Evolutionary conservation across 177 flowering plant genomes (phyloP), one percentile per base, ranked within the genome.

Genomic region (Vitis hybrid): DNA sequence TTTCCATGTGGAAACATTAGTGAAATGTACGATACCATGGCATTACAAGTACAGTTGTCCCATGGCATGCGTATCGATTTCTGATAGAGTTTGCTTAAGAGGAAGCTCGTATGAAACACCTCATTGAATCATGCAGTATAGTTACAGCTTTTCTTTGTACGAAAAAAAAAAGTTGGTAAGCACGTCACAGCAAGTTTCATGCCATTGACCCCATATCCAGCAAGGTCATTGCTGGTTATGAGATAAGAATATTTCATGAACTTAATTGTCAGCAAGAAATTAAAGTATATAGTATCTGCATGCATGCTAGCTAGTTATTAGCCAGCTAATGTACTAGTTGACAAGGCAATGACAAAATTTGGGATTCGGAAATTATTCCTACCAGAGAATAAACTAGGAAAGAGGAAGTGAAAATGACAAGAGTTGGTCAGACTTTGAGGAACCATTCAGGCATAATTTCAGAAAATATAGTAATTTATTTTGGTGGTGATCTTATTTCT

Each of bases 181-280:
- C 45, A 40, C 45, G 45, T 40, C 8, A 40, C 8, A 40, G 45
- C 45, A 40, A 40, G 32, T 50, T 52, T 17, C 15, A 14, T 50
- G 13, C 15, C 49, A 56, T 64, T 71, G 74, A 56, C 67, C 23
- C 48, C 12, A 26, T 57, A 65, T 56, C 71, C 71, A 73, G 68
- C 67, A 26, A 49, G 64, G 67, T 26, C 58, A 66, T 60, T 60
- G 74, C 64, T 65, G 69, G 51, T 60, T 52, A n/a, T 59, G 73
- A 65, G 9, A 62, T 15, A 40, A 48, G 45, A 40, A 45, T 45
- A 45, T 50, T 7, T 40, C 65, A 40, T 45, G n/a, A 21, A 18
- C 30, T 26, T 26, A 26, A 26, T 26, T 26, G 30, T 26, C 30
- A 26, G 30, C 30, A 40, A 15, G 52, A 17, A 13, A 62, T 5